Percentiles rank a stretch among this genome's conserved stretches.
Conservation (phyloP, 129 eudicot genomes). For the Calendula officinalis region DNA sequence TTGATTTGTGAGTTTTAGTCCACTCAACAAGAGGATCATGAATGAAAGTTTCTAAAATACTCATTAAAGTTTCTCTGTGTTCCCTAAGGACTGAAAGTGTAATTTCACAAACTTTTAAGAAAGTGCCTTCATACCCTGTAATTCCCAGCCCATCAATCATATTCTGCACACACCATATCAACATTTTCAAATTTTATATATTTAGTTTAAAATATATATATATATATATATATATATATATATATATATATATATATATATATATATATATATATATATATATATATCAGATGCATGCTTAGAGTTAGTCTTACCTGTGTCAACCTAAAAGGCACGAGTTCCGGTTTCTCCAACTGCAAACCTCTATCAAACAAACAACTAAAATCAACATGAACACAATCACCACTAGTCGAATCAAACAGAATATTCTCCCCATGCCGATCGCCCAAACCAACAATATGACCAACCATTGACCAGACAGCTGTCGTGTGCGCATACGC, state of each 20-base stretch:
- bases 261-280: too few species aligned
- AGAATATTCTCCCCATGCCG: constrained; percentile 99
- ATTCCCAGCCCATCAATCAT: constrained; percentile 98
- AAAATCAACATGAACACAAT: constrained; percentile 98
- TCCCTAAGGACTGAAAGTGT: constrained; percentile 87
- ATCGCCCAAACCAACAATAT: constrained; percentile 98
- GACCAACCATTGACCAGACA: constrained; percentile 99
- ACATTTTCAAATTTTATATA: too few species aligned
- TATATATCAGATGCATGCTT: too few species aligned
- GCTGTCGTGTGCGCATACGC: constrained; percentile 98
- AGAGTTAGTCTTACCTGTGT: too few species aligned
- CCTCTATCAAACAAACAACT: constrained; percentile 99
- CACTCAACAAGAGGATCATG: constrained; percentile 98
- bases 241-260: too few species aligned
- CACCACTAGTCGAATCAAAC: constrained; percentile 98
- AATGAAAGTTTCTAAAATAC: constrained; percentile 93
- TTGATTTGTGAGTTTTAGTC: constrained; percentile 95
- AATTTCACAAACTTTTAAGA: constrained; percentile 88
- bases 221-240: too few species aligned
- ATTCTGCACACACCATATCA: constrained; percentile 59
- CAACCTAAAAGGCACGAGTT: constrained; percentile 95
- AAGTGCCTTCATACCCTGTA: constrained; percentile 93
- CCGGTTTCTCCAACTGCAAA: constrained; percentile 88
- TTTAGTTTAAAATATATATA: too few species aligned
- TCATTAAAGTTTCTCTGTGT: constrained; percentile 92